These are phyloP conservation scores for Trichoderma asperelloides DNA, from an alignment of 495 filamentous ascomycete genomes.

Conservation along the genomic window DNA sequence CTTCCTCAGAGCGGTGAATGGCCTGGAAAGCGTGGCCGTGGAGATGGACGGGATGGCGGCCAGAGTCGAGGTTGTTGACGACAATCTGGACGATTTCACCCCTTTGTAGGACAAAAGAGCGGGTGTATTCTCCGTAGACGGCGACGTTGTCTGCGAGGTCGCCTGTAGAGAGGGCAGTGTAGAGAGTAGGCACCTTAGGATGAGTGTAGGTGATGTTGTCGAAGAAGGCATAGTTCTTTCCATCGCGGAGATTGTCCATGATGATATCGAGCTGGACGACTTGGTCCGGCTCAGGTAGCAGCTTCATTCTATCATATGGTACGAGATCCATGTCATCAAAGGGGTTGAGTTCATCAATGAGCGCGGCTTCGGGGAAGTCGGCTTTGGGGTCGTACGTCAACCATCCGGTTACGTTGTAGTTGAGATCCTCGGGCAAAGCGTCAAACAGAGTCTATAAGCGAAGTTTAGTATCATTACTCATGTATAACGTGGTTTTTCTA, in stretches of 20 bases:
- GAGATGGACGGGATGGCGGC: constrained; percentile 77
- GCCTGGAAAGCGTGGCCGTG: constrained; percentile 81
- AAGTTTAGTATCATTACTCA: constrained; percentile 6
- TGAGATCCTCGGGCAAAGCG: constrained; percentile 49
- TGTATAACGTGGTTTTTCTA: too few relatives aligned
- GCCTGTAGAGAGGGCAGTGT: constrained; percentile 60
- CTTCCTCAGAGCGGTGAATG: constrained; percentile 33
- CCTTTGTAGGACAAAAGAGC: constrained; percentile 58
- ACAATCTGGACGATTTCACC: constrained; percentile 67
- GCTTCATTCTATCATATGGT: constrained; percentile 51
- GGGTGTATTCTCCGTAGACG: constrained; percentile 67
- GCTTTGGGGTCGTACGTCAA: constrained; percentile 59
- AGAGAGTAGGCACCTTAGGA: constrained; percentile 74
- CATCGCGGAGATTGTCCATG: constrained; percentile 65
- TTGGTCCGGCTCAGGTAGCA: constrained; percentile 50
- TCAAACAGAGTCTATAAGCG: constrained; percentile 57
- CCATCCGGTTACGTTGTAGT: constrained; percentile 74
- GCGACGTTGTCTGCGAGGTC: constrained; percentile 48
- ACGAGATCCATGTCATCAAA: constrained; percentile 68
- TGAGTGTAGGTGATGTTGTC: constrained; percentile 66
- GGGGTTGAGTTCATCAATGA: constrained; percentile 49
- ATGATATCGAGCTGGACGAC: constrained; percentile 53
- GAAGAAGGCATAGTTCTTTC: constrained; percentile 76
- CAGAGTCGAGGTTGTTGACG: constrained; percentile 67
- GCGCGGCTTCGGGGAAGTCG: constrained; percentile 46